Evolutionary conservation across 495 filamentous ascomycete species (phyloP).

Genomic region (Pyrenula massariospora): DNA sequence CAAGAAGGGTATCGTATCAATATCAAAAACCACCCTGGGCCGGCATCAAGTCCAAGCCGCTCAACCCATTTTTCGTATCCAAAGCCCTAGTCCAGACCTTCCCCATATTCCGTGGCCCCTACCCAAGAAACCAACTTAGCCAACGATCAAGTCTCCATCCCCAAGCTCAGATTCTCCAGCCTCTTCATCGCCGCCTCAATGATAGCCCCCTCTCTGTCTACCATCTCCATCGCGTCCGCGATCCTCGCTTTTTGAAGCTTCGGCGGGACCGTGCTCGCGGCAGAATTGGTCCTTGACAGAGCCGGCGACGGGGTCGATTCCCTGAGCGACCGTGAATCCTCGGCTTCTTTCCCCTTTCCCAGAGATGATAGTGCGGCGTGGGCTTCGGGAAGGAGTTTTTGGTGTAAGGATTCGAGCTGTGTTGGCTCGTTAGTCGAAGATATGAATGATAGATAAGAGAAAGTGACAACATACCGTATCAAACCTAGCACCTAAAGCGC

Average conservation of each 20-base stretch:
- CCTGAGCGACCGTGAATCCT: neutral
- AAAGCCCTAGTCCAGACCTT: no score
- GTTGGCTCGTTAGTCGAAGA: constrained; percentile 2
- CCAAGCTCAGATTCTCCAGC: neutral
- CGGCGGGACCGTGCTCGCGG: constrained; percentile 44
- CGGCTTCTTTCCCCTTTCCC: neutral
- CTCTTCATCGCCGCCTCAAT: neutral
- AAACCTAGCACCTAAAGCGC: constrained; percentile 20
- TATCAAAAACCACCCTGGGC: no score
- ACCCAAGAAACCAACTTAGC: no score
- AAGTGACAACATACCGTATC: constrained; percentile 21
- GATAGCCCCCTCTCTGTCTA: constrained; percentile 51
- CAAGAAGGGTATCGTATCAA: no score
- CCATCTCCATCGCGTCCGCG: constrained; percentile 54
- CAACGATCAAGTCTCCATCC: neutral
- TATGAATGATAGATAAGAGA: neutral
- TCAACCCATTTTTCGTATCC: no score
- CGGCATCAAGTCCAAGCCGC: no score
- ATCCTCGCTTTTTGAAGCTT: constrained; percentile 57
- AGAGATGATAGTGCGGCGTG: neutral
- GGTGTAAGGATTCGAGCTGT: constrained; percentile 36
- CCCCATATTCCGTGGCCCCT: no score
- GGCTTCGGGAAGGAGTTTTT: constrained; percentile 37
- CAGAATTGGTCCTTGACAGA: constrained; percentile 6
- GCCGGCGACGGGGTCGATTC: neutral